phyloP scores from a whole-genome alignment of 2,329 filamentous ascomycete genomes.

The Aspergillus fumigatus region DNA sequence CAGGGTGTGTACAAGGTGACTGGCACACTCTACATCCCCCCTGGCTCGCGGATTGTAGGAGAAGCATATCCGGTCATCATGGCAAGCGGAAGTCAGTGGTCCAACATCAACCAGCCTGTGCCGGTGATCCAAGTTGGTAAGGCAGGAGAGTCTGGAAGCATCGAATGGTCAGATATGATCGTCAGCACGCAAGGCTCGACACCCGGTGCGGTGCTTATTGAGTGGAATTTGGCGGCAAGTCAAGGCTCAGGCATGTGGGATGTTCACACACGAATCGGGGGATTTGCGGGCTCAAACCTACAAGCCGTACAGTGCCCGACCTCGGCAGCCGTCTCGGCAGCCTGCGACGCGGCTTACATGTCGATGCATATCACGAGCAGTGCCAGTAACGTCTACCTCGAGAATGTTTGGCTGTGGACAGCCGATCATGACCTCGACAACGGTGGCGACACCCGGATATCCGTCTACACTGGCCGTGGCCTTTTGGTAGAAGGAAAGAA shows the following conservation, averaged over 20 bases:
- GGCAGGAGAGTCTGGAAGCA: conserved; percentile 57
- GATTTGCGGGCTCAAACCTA: conserved; percentile 48
- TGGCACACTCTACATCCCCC: conserved; percentile 45
- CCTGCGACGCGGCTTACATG: conserved; percentile 35
- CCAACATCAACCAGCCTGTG: conserved; percentile 54
- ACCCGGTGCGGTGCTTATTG: conserved; percentile 64
- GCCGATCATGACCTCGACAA: conserved; percentile 56
- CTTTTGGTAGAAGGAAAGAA: conserved; percentile 45
- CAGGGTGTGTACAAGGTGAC: conserved; percentile 51
- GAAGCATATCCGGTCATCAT: conserved; percentile 54
- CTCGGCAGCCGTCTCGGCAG: conserved; percentile 32
- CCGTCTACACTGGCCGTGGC: conserved; percentile 51
- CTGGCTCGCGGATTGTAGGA: conserved; percentile 51
- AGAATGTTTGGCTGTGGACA: conserved; percentile 51
- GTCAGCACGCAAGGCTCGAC: conserved; percentile 64
- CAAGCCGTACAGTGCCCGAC: conserved; percentile 41
- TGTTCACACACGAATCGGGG: conserved; percentile 49
- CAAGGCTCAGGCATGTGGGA: conserved; percentile 53
- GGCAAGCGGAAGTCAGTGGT: conserved; percentile 54
- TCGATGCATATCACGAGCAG: conserved; percentile 33
- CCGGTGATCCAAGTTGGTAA: conserved; percentile 65
- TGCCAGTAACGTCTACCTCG: conserved; percentile 40
- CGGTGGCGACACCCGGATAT: conserved; percentile 45
- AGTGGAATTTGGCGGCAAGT: conserved; percentile 64
- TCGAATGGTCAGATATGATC: conserved; percentile 70